These are phyloP conservation scores for Backusella morwellensis DNA, from an alignment of 192 early-diverging fungal genomes.

Conservation along the genomic window DNA sequence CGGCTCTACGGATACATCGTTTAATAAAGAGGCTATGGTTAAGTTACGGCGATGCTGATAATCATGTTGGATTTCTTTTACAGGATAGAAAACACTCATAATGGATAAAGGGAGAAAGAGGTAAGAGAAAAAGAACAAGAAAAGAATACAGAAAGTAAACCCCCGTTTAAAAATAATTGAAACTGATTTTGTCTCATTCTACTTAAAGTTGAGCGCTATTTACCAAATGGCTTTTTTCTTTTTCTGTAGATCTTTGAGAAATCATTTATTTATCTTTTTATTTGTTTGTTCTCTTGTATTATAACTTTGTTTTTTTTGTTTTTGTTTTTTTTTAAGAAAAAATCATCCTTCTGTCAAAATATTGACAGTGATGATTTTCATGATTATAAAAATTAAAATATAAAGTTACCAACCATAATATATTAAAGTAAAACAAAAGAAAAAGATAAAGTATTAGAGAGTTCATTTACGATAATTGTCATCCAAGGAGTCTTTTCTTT, in stretches of 20 bases:
- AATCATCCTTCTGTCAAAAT: background rate
- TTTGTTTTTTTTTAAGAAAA: background rate
- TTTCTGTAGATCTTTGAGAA: background rate
- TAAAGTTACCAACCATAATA: background rate
- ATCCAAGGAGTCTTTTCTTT: background rate
- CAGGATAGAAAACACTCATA: background rate
- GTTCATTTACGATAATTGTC: background rate
- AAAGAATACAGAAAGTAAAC: background rate
- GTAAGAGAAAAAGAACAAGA: background rate
- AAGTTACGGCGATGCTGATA: background rate
- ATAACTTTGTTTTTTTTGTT: background rate
- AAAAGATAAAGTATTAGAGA: background rate
- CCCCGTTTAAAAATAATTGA: background rate
- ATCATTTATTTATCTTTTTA: background rate
- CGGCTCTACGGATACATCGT: background rate
- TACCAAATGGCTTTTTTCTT: background rate
- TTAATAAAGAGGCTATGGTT: background rate
- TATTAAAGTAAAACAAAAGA: background rate
- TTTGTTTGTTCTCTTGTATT: background rate
- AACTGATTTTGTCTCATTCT: conserved; percentile 1
- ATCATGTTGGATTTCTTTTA: background rate
- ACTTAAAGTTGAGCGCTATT: conserved; percentile 2
- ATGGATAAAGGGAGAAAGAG: background rate
- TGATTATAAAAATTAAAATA: background rate
- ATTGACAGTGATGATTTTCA: background rate